Evolutionary conservation across 768 basidiomycete species (phyloP), one percentile per base, ranked within the genome.

Genomic region (Hygrocybe coccinea): DNA sequence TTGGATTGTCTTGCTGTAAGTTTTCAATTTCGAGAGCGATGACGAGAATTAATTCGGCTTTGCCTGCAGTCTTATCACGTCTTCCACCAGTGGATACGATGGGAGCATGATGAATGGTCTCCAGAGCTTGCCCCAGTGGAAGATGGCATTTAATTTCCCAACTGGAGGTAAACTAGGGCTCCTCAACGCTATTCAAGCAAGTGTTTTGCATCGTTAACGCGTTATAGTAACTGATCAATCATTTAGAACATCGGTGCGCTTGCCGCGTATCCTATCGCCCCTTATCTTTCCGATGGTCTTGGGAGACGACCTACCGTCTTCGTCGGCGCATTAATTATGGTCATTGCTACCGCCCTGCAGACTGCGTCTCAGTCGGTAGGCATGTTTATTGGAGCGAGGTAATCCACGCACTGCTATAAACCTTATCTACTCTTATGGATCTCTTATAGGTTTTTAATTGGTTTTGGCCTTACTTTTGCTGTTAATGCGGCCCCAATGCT

Each of bases 341-440:
- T 80, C 55, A 70, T 80, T 49, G 89, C 81, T 24, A 83, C 82
- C 22, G 83, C 79, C 33, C 43, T 90, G 29, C 89, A 91, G 60
- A 82, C 85, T 1, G 85, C 86, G 9, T 74, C 87, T n/a, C 79
- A 83, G 53, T 85, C 82, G 29, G 78, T 87, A 21, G 80, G 79
- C 59, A 87, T 89, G 84, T 90, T 90, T 75, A 86, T 89, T 62
- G 86, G 85, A 59, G 84, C 89, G 65, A 85, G 88, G 77, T 82
- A 59, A 51, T 70, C 74, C 8, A 15, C 33, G 17, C n/a, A 11
- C 21, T 25, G 3, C 46, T 47, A 48, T 35, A 39, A 24, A 3
- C 56, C 41, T 43, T 17, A 60, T 15, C 44, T 46, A 12, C n/a
- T 29, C 25, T n/a, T 41, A 5, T 2, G n/a, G 19, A 5, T 52